Conservation (phyloP, 495 filamentous ascomycete genomes). For the Lasiosphaeria ovina region DNA sequence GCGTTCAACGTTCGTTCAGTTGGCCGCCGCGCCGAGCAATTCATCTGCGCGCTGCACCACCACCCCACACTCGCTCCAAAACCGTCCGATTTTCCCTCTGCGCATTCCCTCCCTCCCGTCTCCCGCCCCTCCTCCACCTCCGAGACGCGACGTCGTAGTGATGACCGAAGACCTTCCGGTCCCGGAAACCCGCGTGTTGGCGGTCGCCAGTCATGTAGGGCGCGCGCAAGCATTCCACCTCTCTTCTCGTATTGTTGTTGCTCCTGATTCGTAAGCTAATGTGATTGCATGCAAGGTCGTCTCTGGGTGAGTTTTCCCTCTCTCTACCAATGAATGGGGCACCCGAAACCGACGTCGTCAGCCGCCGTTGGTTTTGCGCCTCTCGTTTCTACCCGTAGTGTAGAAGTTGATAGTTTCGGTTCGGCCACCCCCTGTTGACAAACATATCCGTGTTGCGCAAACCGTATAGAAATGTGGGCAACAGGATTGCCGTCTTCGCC, state of each 20-base stretch:
- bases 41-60: too few relatives aligned
- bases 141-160: background rate
- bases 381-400: too few relatives aligned
- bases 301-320: conserved; percentile 62
- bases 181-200: conserved; percentile 84
- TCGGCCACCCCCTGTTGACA: background rate
- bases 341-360: background rate
- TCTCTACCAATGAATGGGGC: background rate
- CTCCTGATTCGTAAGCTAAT: conserved; percentile 33
- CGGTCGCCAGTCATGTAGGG: conserved; percentile 96
- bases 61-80: background rate
- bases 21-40: too few relatives aligned
- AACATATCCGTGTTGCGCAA: conserved; percentile 12
- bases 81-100: background rate
- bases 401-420: background rate
- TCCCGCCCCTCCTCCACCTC: background rate
- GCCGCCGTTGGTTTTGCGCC: background rate
- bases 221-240: conserved; percentile 12
- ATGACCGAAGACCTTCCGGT: conserved; percentile 54
- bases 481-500: conserved; percentile 89
- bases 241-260: conserved; percentile 16
- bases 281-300: conserved; percentile 57
- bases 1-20: too few relatives aligned
- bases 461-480: conserved; percentile 80
- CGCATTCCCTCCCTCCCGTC: background rate